These are phyloP conservation scores for Alternaria incomplexa DNA, from an alignment of 2,329 filamentous ascomycete genomes.

Conservation along the genomic window DNA sequence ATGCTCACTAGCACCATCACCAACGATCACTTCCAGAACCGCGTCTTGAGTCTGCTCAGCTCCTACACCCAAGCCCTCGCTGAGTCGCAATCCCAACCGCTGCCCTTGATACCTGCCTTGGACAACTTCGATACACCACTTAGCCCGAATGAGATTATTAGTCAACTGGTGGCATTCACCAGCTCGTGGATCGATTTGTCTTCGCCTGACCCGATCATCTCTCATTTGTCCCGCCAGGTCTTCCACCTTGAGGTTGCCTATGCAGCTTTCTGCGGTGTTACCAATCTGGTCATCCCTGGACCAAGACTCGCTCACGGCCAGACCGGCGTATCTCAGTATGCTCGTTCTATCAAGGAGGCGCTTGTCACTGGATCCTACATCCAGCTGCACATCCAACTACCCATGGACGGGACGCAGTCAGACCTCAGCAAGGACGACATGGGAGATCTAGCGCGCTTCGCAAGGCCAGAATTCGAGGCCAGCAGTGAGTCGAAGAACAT, in stretches of 20 bases:
- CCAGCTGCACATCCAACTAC: constrained; percentile 79
- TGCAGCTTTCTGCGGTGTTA: constrained; percentile 91
- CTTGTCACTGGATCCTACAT: constrained; percentile 76
- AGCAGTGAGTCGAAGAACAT: constrained; percentile 51
- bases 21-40: constrained; percentile 72
- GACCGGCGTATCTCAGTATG: constrained; percentile 72
- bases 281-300: constrained; percentile 81
- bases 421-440: constrained; percentile 60
- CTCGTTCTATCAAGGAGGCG: constrained; percentile 81
- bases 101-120: constrained; percentile 65
- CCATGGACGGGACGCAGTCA: constrained; percentile 78
- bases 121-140: constrained; percentile 80
- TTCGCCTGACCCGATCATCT: constrained; percentile 80
- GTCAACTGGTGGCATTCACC: constrained; percentile 77
- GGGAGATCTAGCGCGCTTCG: constrained; percentile 60
- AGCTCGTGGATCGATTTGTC: constrained; percentile 93
- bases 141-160: constrained; percentile 70
- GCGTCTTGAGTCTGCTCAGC: constrained; percentile 68
- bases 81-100: constrained; percentile 50
- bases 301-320: constrained; percentile 70
- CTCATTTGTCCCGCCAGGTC: constrained; percentile 86
- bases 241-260: constrained; percentile 91
- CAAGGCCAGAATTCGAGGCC: constrained; percentile 45
- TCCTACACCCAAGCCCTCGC: constrained; percentile 59
- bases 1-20: constrained; percentile 82